Base-by-base conservation (phyloP, 2,329 filamentous ascomycete genomes). In the Decorospora gaudefroyi region DNA sequence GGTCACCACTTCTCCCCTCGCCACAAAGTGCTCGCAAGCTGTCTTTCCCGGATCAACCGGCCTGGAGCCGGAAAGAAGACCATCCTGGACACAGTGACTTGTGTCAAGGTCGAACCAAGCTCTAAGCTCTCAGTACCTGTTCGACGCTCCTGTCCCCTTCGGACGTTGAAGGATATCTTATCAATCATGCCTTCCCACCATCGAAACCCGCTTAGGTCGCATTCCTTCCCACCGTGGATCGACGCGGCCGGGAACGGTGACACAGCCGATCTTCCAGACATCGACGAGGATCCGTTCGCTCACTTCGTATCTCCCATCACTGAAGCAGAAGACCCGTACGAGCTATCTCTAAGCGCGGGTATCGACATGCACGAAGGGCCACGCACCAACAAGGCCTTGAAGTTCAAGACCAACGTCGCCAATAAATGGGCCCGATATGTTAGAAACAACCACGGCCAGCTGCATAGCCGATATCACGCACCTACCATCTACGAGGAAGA, bases 261-360 rank as follows among this genome's bases (percentile, higher is more conserved):
- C 31, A 18, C 56, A 6, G 21, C 34, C 9, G 47, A 60, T 8
- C 67, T 72, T 2, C 68, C 66, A 10, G 67, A 72, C 42, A 73
- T 73, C 42, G 71, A 74, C 44, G 70, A 74, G 28, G 68, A 74
- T 28, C 71, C 71, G 5, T 73, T 73, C 46, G 65, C 70, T 21
- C 71, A 74, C 59, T 74, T 74, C 61, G 61, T 74, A 13, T 68
- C 65, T 6, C 71, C 71, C 2, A 58, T 74, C 37, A 55, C 54
- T n/a, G 71, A 74, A 27, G 71, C 72, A 13, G 71, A 72, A 25
- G 68, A 72, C 33, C 68, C 70, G 6, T 69, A 68, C 35, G 65
- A 70, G 38, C 60, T 70, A 19, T 62, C 68, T 11, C 53, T 72
- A 27, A 71, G 63, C 33, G 71, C 71, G 32, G 71, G 71, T 42